Evolutionary conservation across 225 moss, liverwort and hornwort species (phyloP), one percentile per base, ranked within the genome.

Genomic region (Marchantia polymorpha): DNA sequence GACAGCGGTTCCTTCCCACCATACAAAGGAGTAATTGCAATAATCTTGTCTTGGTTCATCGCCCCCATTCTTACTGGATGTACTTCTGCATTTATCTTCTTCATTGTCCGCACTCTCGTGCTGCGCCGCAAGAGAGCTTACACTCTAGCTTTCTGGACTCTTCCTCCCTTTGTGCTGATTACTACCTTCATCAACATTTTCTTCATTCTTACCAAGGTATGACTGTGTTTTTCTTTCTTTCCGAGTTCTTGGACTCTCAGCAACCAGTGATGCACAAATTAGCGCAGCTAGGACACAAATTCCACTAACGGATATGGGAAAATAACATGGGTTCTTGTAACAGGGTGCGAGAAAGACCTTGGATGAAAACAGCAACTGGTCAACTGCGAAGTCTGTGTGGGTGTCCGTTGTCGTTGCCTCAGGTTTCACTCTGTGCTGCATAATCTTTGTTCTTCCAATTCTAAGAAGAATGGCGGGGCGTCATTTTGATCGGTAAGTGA

Each of bases 111-210:
- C 0, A 27, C 31, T 53, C 8, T 88, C 0, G 90, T 91, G 9
- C 76, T 91, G 14, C 91, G 90, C 22, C 90, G 88, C 51, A 80
- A 82, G 72, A 90, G 87, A 52, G 90, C 91, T 2, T 91, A 87
- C 75, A 0, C 11, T 20, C 58, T 85, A 6, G 8, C 91, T 0
- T 90, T 88, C 79, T 91, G 91, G 91, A 76, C 76, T 51, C 70
- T 91, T 15, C 90, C 90, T 0, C 91, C 86, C 0, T 72, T 91
- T 77, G 90, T 91, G 76, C 46, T 90, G n/a, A 0, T 87, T 56
- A 91, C 91, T 20, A 83, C 83, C 27, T 91, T 87, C 47, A 88
- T 91, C 77, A 91, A 91, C 81, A 83, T 90, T 26, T 91, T 88
- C 80, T 91, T 91, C 77, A 85, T 91, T 30, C 90, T 91, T 79